Base-by-base conservation (phyloP, 257 asterid species). In the Solanum tarapatanum region DNA sequence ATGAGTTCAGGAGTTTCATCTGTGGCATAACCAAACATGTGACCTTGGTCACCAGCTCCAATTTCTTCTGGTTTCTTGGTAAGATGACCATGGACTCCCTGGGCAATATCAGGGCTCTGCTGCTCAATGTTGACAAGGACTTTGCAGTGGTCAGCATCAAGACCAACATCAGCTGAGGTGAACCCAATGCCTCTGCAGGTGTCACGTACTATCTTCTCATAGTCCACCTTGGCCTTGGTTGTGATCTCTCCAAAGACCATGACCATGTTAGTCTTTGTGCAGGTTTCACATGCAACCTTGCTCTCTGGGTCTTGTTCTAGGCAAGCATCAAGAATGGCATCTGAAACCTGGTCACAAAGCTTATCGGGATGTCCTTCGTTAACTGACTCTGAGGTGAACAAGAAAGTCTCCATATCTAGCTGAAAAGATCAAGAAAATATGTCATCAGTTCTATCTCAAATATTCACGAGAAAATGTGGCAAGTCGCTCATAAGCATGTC, bases 11-110 rank as follows among this genome's bases (percentile, higher is more conserved):
- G 95, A 4, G 97, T 94, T 87, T 94, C 97, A 75, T 94, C 97
- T 2, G 97, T 93, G 73, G 97, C 97, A 83, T 94, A 94, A 16
- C 97, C 97, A 74, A 94, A 94, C 97, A 94, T 94, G 91, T 93
- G 97, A 11, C 97, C 97, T 55, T 94, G 97, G 88, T 93, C 97
- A 32, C 97, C 97, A 84, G 97, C 97, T 87, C 95, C 97, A 23
- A 94, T 92, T 11, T 94, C 95, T 84, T 94, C 95, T 0, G 97
- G 97, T 74, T 93, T 93, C 94, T 93, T 94, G 89, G 94, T 92
- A 87, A 93, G 91, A 82, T 94, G 93, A 36, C 97, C 97, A 58
- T 93, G 95, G 82, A 94, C 97, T 32, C 94, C 94, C 88, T 92
- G 94, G 33, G 97, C 96, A 88, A 94, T 94, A 76, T 93, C 95